Evolutionary conservation across 1,139 yeast genomes (phyloP), one percentile per base, ranked within the genome.

Genomic region (Candida labiduridarum): DNA sequence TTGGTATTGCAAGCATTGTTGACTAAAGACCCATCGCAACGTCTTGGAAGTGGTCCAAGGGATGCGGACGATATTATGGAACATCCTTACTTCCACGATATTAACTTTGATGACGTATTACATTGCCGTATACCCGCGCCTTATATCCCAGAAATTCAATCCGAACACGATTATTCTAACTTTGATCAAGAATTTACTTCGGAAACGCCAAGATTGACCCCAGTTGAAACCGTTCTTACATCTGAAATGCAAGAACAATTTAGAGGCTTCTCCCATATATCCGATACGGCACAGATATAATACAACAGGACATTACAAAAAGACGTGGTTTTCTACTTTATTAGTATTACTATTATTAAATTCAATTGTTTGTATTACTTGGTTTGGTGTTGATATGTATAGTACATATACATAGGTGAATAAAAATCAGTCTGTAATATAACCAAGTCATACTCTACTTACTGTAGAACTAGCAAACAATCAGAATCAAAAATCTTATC

Each of bases 11-110:
- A 92, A 69, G 92, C 94, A 44, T 78, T 94, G 57, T 76, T 94
- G 57, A 89, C 96, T 1, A 87, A 96, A 63, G 97, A 94, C 64
- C 97, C 98, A 11, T 71, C 71, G 27, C 75, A 78, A 57, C 87
- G 99, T 65, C 75, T 94, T 42, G 99, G 99, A 30, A 80, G 92
- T 18, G 87, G 97, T 11, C 86, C 87, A 50, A 79, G 85, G 53
- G 99, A 94, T 69, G 99, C 98, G 0, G 77, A 79, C 52, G 99
- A 94, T 53, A 88, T 94, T 55, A 94, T 90, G 97, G 92, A 84
- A 54, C 99, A 94, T 67, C 90, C 96, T 22, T 94, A 92, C 70
- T 94, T 94, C 78, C 81, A 81, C 52, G 95, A 91, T 67, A 89
- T 94, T 60, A 82, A 89, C 65, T 94, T 94, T 70, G 96, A 92